These are phyloP conservation scores for Fraxinus dipetala DNA, from an alignment of 305 asterid species.

Conservation along the genomic window DNA sequence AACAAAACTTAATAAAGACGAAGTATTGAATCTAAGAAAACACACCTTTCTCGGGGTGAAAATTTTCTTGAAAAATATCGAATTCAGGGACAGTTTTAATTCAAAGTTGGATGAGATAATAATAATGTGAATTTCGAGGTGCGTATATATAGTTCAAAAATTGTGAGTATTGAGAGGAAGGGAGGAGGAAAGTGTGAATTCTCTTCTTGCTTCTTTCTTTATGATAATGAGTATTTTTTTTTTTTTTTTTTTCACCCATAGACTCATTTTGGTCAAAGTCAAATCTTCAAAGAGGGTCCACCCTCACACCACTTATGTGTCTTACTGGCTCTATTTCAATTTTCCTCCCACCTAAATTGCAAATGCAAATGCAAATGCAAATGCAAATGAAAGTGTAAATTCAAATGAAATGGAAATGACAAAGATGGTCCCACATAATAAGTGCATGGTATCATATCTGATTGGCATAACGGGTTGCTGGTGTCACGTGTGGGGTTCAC, in stretches of 20 bases:
- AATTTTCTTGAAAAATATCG: constrained; percentile 3
- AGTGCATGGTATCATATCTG: constrained; percentile 22
- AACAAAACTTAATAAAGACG: background rate
- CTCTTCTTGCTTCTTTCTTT: constrained; percentile 41
- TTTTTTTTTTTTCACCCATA: background rate
- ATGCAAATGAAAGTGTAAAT: background rate
- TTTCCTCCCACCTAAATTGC: constrained; percentile 15
- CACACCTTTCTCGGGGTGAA: constrained; percentile 19
- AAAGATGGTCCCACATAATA: constrained; percentile 13
- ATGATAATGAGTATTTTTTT: background rate
- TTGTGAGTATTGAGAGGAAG: constrained; percentile 30
- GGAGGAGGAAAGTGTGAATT: constrained; percentile 73
- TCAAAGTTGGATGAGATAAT: background rate
- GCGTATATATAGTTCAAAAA: constrained; percentile 25
- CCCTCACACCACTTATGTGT: constrained; percentile 19
- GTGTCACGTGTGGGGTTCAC: constrained; percentile 42
- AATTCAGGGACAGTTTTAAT: constrained; percentile 1
- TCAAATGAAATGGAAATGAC: background rate
- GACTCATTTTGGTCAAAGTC: constrained; percentile 52
- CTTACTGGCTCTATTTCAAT: constrained; percentile 39
- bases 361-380: constrained; percentile 28
- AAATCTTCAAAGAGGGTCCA: constrained; percentile 45
- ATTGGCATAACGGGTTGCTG: constrained; percentile 35
- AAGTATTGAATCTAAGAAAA: background rate
- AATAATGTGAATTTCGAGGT: constrained; percentile 18